A percentile compares a stretch with the other conserved stretches of the same genome.
phyloP scores from a whole-genome alignment of 371 early-diverging fungal genomes.

The Mortierella sp. region DNA sequence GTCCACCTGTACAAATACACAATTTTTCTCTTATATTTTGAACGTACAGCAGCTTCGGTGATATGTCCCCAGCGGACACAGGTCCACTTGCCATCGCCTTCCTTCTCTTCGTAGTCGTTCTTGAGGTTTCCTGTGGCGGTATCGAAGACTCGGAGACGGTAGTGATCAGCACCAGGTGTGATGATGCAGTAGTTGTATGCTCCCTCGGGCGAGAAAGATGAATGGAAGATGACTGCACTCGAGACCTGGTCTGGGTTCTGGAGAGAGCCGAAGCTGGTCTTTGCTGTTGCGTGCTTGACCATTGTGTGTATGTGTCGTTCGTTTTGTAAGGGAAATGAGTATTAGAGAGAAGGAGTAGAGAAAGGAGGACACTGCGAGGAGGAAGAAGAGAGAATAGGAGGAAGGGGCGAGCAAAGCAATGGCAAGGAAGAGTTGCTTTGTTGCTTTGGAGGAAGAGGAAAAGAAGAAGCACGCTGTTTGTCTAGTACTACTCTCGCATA shows the following conservation, averaged over 20 bases:
- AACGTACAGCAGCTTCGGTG: constrained; percentile 59
- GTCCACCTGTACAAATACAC: background rate
- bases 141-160: constrained; percentile 80
- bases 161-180: constrained; percentile 78
- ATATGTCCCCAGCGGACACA: constrained; percentile 76
- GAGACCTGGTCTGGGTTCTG: constrained; percentile 58
- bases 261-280: constrained; percentile 50
- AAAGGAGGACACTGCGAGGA: background rate
- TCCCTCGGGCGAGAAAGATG: constrained; percentile 69
- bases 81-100: constrained; percentile 67
- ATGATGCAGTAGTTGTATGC: constrained; percentile 79
- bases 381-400: background rate
- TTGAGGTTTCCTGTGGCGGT: constrained; percentile 76
- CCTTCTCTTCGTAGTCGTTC: constrained; percentile 74
- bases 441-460: background rate
- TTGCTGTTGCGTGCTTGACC: constrained; percentile 50
- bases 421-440: background rate
- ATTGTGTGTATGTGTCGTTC: constrained; percentile 27
- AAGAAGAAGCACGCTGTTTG: too few species aligned
- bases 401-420: background rate
- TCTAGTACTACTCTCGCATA: background rate
- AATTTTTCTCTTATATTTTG: background rate
- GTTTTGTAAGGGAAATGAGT: background rate
- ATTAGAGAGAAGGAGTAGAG: background rate
- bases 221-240: constrained; percentile 64